Evolutionary conservation across 257 asterid species (phyloP).

Genomic region (Ilex asprella): DNA sequence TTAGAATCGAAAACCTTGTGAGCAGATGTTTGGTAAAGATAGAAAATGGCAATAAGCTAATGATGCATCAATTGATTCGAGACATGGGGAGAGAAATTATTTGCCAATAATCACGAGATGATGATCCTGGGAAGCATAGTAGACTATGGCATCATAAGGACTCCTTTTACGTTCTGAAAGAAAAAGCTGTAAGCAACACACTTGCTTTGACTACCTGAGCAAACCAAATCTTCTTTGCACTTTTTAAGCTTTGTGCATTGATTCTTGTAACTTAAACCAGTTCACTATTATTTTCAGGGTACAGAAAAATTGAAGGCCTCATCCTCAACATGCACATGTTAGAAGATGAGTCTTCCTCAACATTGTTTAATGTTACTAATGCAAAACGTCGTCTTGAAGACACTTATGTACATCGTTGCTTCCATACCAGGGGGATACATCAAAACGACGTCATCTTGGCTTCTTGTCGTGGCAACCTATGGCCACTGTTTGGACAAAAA

Average conservation of each 20-base stretch:
- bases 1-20: not conserved
- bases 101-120: constrained; percentile 6
- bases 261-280: not conserved
- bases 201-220: too few relatives aligned
- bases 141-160: constrained; percentile 2
- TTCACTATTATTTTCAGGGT: constrained; percentile 6
- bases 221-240: too few relatives aligned
- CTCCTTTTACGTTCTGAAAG: not conserved
- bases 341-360: not conserved
- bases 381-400: not conserved
- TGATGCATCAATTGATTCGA: constrained; percentile 1
- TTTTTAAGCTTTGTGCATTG: too few relatives aligned
- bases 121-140: constrained; percentile 14
- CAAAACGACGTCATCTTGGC: not conserved
- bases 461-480: constrained; percentile 1
- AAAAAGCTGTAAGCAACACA: not conserved
- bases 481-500: too few relatives aligned
- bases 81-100: constrained; percentile 20
- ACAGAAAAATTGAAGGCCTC: constrained; percentile 11
- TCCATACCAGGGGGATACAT: not conserved
- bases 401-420: not conserved
- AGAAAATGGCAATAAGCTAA: not conserved
- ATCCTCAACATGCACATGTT: constrained; percentile 12
- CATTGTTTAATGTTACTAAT: not conserved
- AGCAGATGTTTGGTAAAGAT: not conserved